Base-by-base conservation (phyloP, 805 yeast species). In the Sugiyamaella americana region DNA sequence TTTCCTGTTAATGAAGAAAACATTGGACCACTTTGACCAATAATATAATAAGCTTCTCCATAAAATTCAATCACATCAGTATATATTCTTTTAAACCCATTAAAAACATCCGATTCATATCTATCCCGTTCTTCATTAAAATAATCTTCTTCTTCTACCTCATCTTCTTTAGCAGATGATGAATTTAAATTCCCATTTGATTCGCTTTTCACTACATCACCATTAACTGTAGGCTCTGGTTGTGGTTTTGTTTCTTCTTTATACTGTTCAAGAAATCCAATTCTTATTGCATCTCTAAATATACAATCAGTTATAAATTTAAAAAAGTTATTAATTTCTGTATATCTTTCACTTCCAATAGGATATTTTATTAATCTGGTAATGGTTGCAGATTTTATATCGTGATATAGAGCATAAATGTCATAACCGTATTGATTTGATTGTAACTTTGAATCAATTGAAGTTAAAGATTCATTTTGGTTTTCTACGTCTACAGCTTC, bases 21-120 rank as follows among this genome's bases (percentile, higher is more conserved):
- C 42, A 93, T 69, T 11, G 96, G 95, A 36, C 82, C 87, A 37
- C 76, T 75, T 17, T 76, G 75, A 2, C 84, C 79, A 6, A 76
- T 65, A 29, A 82, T 63, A 49, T 73, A 76, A 51, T 76, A 73
- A 0, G 88, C 78, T 63, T 89, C 93, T 69, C 95, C 96, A 59
- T 87, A 87, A 89, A 93, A 86, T 57, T 84, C 80, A 56, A 76
- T 78, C 67, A 84, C 82, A 56, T 77, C 80, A 54, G 81, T 73
- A 68, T 84, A 54, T 24, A 66, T 51, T 5, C 53, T 50, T 11
- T 53, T 51, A 52, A 60, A 60, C 4, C 62, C 64, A 22, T 44
- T 53, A 43, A 51, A 38, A 8, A 53, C 47, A 17, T 58, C 62
- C 8, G 40, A 41, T 38, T 58, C 60, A 35, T 55, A 56, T 20